Percentiles rank a stretch among this genome's conserved stretches.
Evolutionary conservation across 2,329 filamentous ascomycete genomes (phyloP).

Genomic region (Aureobasidium sp.): DNA sequence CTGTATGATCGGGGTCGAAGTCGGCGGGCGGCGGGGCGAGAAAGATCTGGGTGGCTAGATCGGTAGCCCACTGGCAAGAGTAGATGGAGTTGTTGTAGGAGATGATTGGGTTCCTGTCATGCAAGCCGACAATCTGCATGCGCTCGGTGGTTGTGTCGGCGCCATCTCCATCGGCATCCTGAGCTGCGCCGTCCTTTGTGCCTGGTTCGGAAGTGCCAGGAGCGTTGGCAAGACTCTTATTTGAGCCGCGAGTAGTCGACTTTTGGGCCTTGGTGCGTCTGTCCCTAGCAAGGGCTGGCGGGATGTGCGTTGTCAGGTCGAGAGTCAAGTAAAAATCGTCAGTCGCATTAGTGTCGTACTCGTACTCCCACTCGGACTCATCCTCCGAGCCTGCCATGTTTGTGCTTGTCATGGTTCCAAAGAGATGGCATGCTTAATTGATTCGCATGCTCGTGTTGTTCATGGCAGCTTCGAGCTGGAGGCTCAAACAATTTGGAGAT

Average conservation of each 20-base stretch:
- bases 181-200: background rate
- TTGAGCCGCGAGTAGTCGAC: constrained; percentile 1
- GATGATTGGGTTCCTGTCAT: constrained; percentile 68
- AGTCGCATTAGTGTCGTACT: constrained; percentile 45
- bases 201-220: background rate
- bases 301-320: constrained; percentile 45
- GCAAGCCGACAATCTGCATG: constrained; percentile 76
- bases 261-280: constrained; percentile 12
- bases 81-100: constrained; percentile 74
- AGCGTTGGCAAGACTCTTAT: constrained; percentile 8
- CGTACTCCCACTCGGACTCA: constrained; percentile 19
- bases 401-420: constrained; percentile 6
- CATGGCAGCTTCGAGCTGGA: background rate
- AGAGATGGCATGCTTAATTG: background rate
- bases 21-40: constrained; percentile 35
- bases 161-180: background rate
- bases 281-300: constrained; percentile 21
- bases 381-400: constrained; percentile 11
- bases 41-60: constrained; percentile 75
- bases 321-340: constrained; percentile 55
- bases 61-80: constrained; percentile 71
- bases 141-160: constrained; percentile 20
- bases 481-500: background rate
- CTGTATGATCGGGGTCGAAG: constrained; percentile 40
- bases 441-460: background rate